Evolutionary conservation across 2,329 filamentous ascomycete species (phyloP).

Genomic region (Piedraia hortae): DNA sequence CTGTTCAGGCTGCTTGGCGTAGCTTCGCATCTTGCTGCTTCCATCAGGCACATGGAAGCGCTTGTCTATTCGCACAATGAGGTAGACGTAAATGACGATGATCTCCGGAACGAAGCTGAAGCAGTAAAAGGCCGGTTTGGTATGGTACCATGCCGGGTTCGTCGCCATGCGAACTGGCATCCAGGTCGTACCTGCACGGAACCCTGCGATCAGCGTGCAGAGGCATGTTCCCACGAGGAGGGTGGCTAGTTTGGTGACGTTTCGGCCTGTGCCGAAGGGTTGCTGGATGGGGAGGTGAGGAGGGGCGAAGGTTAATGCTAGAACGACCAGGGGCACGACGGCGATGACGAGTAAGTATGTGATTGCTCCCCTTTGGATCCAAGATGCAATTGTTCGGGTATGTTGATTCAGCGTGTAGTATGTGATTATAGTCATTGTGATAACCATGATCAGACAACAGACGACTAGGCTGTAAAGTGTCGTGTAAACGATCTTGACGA

Average conservation of each 20-base stretch:
- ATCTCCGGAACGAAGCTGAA: slow-evolving; percentile 10
- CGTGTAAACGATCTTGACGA: slow-evolving; percentile 3
- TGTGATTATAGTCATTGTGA: slow-evolving; percentile 8
- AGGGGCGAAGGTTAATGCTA: slow-evolving; percentile 4
- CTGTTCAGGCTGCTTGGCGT: too few relatives aligned
- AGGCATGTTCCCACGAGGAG: slow-evolving; percentile 5
- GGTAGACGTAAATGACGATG: slow-evolving; percentile 8
- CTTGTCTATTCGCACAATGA: slow-evolving; percentile 7
- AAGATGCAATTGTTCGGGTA: slow-evolving; percentile 3
- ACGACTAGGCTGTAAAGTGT: slow-evolving; percentile 3
- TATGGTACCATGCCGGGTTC: slow-evolving; percentile 10
- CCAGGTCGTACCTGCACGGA: slow-evolving; percentile 9
- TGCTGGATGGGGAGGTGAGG: slow-evolving; percentile 2
- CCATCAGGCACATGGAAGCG: slow-evolving; percentile 10
- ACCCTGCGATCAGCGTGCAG: slow-evolving; percentile 6
- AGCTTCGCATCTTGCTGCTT: slow-evolving; percentile 2
- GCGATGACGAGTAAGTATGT: slow-evolving; percentile 7
- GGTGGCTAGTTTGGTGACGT: slow-evolving; percentile 5
- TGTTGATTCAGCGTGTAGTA: slow-evolving; percentile 8
- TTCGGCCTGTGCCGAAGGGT: slow-evolving; percentile 5
- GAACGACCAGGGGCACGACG: slow-evolving; percentile 5
- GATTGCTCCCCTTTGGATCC: slow-evolving; percentile 5
- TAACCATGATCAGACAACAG: slow-evolving; percentile 6
- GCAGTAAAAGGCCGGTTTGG: slow-evolving; percentile 9
- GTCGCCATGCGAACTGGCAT: slow-evolving; percentile 4